Percentiles rank a stretch among this genome's conserved stretches.
Conservation (phyloP, 2,329 filamentous ascomycete genomes). For the Metarhizium guizhouense region DNA sequence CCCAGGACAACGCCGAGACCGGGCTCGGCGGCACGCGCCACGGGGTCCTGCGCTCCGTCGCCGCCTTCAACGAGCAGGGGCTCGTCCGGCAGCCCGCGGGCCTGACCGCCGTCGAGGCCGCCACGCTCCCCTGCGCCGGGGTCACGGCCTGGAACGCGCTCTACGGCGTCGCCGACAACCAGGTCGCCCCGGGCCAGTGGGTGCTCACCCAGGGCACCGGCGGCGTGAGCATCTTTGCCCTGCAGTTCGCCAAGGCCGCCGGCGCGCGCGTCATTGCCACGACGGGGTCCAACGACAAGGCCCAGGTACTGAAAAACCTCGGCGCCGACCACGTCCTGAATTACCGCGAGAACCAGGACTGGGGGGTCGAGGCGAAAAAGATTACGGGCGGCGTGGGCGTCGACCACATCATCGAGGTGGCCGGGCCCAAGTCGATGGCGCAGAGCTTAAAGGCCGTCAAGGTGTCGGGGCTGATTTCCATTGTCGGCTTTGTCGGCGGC, state of each 20-base stretch:
- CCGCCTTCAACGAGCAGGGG: too few relatives aligned
- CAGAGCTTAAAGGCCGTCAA: constrained; percentile 37
- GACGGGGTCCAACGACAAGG: constrained; percentile 36
- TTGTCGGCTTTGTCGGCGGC: constrained; percentile 29
- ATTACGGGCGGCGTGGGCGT: constrained; percentile 35
- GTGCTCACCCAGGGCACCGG: constrained; percentile 65
- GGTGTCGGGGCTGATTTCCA: constrained; percentile 35
- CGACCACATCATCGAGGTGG: constrained; percentile 35
- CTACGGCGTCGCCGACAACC: constrained; percentile 41
- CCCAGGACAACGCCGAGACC: too few relatives aligned
- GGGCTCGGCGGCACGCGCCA: too few relatives aligned
- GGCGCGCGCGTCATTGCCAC: constrained; percentile 41
- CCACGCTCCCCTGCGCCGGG: constrained; percentile 51
- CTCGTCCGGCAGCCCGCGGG: constrained; percentile 10
- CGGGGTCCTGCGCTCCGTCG: too few relatives aligned
- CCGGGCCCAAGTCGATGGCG: constrained; percentile 22
- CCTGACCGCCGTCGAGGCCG: constrained; percentile 42
- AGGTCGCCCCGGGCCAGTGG: constrained; percentile 42
- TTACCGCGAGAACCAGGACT: constrained; percentile 35
- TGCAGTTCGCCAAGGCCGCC: constrained; percentile 47
- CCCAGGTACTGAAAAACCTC: constrained; percentile 31
- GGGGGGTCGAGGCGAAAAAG: constrained; percentile 34
- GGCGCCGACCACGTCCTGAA: constrained; percentile 42
- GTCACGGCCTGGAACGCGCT: constrained; percentile 60
- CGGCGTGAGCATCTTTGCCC: constrained; percentile 38